Base-by-base conservation (phyloP, 2,329 filamentous ascomycete species). In the Claviceps lovelessii region DNA sequence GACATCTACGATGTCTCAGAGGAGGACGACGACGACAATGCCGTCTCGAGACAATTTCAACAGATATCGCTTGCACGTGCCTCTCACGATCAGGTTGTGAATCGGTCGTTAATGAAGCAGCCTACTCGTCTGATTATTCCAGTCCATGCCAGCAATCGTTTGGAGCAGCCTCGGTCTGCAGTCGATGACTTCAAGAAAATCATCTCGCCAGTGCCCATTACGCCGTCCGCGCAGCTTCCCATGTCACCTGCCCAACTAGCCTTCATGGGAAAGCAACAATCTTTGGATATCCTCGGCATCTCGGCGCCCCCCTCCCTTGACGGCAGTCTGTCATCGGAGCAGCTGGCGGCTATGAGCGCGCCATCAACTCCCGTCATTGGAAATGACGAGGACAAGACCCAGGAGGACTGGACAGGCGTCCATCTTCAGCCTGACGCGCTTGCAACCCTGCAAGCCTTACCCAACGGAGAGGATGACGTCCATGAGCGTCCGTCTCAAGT, bases 231-330 rank as follows among this genome's bases (percentile, higher is more conserved):
- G 42, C 77, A 83, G 61, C 80, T 93, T 28, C 79, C 84, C 55
- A 85, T 94, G 70, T 90, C 87, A 5, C 86, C 87, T 4, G 82
- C 81, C 19, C 81, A 85, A 55, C 76, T 91, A 61, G 83, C 82
- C 11, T 84, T 87, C 64, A 81, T 95, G 67, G 78, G 77, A 52
- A 69, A 74, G 57, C 79, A 81, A 60, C 80, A 81, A 57, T 65
- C 80, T 33, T 77, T 83, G 28, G 78, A 81, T 50, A 76, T 91
- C 4, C 89, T 89, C 1, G 84, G 81, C 41, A 79, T 83, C 35
- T 90, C 88, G 54, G 85, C 88, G 6, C 85, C 90, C 5, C 91
- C 91, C 4, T 96, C 91, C 5, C 76, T 95, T 4, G 90, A 95
- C 70, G 90, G 90, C 28, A 95, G 89, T 69, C 72, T 93, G 63